These are phyloP conservation scores for Dactylonectria macrodidyma DNA, from an alignment of 2,329 filamentous ascomycete species.

Conservation along the genomic window DNA sequence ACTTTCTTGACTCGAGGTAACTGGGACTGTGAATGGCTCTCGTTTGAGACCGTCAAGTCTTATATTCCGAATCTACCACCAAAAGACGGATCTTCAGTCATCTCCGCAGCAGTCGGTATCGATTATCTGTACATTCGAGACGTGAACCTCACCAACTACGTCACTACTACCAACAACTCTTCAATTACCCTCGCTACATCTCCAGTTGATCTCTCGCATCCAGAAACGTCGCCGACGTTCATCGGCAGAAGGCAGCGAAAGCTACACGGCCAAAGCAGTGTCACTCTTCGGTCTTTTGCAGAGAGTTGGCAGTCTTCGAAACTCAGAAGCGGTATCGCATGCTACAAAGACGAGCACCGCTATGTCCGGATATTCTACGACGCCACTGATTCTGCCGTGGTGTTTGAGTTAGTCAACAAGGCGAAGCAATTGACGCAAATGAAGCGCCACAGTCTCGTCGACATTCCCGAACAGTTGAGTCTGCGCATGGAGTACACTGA, in stretches of 20 bases:
- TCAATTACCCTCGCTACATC: not conserved
- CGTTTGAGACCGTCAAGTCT: conserved; percentile 5
- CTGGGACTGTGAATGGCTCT: conserved; percentile 21
- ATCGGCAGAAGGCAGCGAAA: conserved; percentile 7
- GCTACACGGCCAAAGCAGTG: conserved; percentile 8
- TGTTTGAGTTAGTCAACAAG: conserved; percentile 7
- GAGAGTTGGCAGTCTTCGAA: not conserved
- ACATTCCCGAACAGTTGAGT: not conserved
- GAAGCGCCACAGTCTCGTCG: not conserved
- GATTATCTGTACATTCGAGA: conserved; percentile 17
- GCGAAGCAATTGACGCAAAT: not conserved
- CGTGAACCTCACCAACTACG: conserved; percentile 3
- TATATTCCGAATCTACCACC: not conserved
- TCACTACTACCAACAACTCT: not conserved
- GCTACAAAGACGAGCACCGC: conserved; percentile 20
- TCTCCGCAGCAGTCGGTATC: not conserved
- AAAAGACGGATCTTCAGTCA: not conserved
- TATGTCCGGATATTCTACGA: conserved; percentile 13
- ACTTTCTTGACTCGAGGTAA: conserved; percentile 5
- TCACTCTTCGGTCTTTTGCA: not conserved
- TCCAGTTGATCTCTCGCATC: conserved; percentile 5
- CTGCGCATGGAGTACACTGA: conserved; percentile 12
- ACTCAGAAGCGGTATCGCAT: conserved; percentile 1
- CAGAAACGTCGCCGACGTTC: conserved; percentile 10
- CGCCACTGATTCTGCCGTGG: not conserved